A percentile compares a stretch with the other conserved stretches of the same genome.
Evolutionary conservation across 331 rosid genomes (phyloP).

Genomic region (Telfairia occidentalis): DNA sequence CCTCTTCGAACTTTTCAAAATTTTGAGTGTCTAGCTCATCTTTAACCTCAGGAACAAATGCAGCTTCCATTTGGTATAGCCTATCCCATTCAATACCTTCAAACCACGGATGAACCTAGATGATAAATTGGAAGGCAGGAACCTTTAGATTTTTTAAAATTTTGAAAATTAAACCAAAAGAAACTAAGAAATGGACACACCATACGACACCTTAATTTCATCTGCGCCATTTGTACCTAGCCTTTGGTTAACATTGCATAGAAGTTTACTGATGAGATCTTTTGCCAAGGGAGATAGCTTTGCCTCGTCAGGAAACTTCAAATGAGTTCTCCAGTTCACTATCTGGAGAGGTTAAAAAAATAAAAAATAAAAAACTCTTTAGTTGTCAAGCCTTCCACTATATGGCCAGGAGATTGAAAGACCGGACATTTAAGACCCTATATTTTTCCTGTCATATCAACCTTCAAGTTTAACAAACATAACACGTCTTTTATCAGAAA

Average conservation of each 20-base stretch:
- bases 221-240: slow-evolving; percentile 74
- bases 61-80: slow-evolving; percentile 90
- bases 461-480: not conserved
- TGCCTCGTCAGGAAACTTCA: slow-evolving; percentile 94
- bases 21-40: slow-evolving; percentile 94
- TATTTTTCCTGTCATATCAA: not conserved
- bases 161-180: slow-evolving; percentile 20
- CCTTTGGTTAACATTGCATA: slow-evolving; percentile 82
- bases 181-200: slow-evolving; percentile 51
- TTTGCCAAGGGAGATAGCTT: slow-evolving; percentile 69
- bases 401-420: not conserved
- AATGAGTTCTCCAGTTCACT: slow-evolving; percentile 89
- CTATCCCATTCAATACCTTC: slow-evolving; percentile 64
- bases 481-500: not conserved
- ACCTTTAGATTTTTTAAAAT: slow-evolving; percentile 22
- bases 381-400: not conserved
- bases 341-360: slow-evolving; percentile 40
- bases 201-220: slow-evolving; percentile 90
- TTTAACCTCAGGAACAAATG: slow-evolving; percentile 89
- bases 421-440: not conserved
- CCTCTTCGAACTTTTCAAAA: slow-evolving; percentile 97
- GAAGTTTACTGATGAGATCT: slow-evolving; percentile 66
- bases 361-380: not conserved
- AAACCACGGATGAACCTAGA: slow-evolving; percentile 77
- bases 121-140: slow-evolving; percentile 29